Evolutionary conservation across 352 stramenopile genomes (phyloP), one percentile per base, ranked within the genome.

Genomic region (Ophiocytium majus): DNA sequence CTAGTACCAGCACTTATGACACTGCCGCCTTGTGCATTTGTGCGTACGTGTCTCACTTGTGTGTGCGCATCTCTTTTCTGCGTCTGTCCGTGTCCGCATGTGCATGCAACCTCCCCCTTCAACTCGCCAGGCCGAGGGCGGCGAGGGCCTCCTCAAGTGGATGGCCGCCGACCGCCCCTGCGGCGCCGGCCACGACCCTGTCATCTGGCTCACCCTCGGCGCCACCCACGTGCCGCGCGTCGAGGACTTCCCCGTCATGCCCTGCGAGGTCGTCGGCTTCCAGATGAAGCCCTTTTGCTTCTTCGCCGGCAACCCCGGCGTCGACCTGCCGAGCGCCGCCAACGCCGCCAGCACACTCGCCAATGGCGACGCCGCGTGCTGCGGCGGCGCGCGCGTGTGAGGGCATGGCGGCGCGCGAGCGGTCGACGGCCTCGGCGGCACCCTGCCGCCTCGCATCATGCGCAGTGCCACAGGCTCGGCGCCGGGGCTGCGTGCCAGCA

Each of bases 261-360:
- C 91, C 5, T 92, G 92, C 50, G 92, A 95, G 87, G 91, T 90
- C 37, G 91, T 91, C 19, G 89, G 90, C 36, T 94, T 95, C 82
- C 89, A 85, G 49, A 89, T 95, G 79, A 93, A 86, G 85, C 85
- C 85, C 43, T 75, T 82, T 14, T 76, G 63, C n/a, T 88, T 88
- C 71, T 88, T 88, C 36, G 50, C 80, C 50, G 57, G 82, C 50
- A 89, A 86, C 76, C 85, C 85, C 33, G 85, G 28, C 23, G 76
- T 88, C 14, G 81, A 88, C 63, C 76, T 88, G 33, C 83, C 85
- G 19, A 28, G 35, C 33, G 76, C 37, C 17, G 28, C 37, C 34
- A 81, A 81, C 36, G 36, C 28, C 31, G 76, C 76, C 10, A 57
- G 43, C 43, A 57, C 43, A 14, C 43, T 57, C 43, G 43, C 43